Conservation (phyloP, 345 rosid genomes). For the Camelina hispida region DNA sequence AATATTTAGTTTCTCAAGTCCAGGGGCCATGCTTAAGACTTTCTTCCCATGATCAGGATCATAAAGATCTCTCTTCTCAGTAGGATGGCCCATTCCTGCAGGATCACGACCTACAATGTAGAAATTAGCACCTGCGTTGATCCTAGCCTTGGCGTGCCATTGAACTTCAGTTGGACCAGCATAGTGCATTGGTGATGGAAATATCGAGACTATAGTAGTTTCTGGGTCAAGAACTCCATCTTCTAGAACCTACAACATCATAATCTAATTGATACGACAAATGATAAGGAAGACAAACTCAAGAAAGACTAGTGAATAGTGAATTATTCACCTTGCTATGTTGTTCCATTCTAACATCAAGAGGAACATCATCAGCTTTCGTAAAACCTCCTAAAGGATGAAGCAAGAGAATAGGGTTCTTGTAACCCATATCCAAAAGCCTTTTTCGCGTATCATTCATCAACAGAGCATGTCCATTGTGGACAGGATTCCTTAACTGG, state of each 20-base stretch:
- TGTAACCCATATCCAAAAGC: constrained; percentile 88
- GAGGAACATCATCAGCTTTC: constrained; percentile 94
- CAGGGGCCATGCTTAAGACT: constrained; percentile 98
- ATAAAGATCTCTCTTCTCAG: constrained; percentile 91
- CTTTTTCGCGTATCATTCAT: constrained; percentile 89
- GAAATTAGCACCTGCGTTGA: constrained; percentile 97
- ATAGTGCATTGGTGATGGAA: constrained; percentile 98
- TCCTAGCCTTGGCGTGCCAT: constrained; percentile 98
- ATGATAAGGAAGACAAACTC: neutral
- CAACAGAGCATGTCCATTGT: constrained; percentile 90
- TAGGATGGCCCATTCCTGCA: constrained; percentile 98
- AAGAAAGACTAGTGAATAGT: neutral
- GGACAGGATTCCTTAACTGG: constrained; percentile 94
- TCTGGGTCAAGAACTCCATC: constrained; percentile 92
- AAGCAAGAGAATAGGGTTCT: constrained; percentile 87
- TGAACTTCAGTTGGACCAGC: constrained; percentile 99
- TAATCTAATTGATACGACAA: neutral
- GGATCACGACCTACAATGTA: constrained; percentile 99
- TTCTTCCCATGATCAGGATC: constrained; percentile 97
- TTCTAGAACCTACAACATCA: constrained; percentile 69
- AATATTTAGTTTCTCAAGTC: constrained; percentile 91
- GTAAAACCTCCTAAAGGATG: constrained; percentile 97
- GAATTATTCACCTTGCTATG: constrained; percentile 70
- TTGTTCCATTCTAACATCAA: constrained; percentile 94
- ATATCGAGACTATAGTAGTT: constrained; percentile 91